Percentiles rank a stretch among this genome's conserved stretches.
Evolutionary conservation across 2,329 filamentous ascomycete genomes (phyloP).

Genomic region (Penicillium sp.): DNA sequence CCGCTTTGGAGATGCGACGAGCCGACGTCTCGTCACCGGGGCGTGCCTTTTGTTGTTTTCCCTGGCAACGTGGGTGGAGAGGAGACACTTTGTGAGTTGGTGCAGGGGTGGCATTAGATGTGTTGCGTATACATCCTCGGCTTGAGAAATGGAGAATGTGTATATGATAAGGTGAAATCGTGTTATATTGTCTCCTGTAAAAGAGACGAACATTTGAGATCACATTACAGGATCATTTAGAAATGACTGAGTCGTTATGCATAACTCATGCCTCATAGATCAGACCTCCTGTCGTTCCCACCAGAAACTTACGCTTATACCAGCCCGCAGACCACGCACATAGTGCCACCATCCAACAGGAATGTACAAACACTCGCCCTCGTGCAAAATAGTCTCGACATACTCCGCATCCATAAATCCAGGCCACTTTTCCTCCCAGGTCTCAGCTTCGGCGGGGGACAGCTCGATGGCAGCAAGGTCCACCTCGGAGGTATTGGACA

Average conservation of each 20-base stretch:
- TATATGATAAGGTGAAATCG: too few species aligned
- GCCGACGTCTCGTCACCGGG: conserved; percentile 49
- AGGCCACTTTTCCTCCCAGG: conserved; percentile 50
- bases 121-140: background rate
- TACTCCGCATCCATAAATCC: conserved; percentile 62
- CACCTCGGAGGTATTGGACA: conserved; percentile 83
- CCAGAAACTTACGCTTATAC: conserved; percentile 97
- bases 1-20: conserved; percentile 61
- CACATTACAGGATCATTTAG: background rate
- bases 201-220: background rate
- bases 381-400: conserved; percentile 71
- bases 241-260: background rate
- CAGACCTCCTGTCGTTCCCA: conserved; percentile 59
- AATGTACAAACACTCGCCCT: conserved; percentile 84
- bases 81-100: conserved; percentile 48
- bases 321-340: conserved; percentile 77
- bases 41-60: conserved; percentile 58
- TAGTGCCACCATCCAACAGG: conserved; percentile 99
- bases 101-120: conserved; percentile 38
- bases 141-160: background rate
- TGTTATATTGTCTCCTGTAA: background rate
- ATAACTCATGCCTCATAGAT: background rate
- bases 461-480: conserved; percentile 71
- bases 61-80: conserved; percentile 58
- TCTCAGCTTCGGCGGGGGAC: conserved; percentile 42